These are phyloP conservation scores for Collybiopsis luxurians DNA, from an alignment of 768 basidiomycete genomes.

Conservation along the genomic window DNA sequence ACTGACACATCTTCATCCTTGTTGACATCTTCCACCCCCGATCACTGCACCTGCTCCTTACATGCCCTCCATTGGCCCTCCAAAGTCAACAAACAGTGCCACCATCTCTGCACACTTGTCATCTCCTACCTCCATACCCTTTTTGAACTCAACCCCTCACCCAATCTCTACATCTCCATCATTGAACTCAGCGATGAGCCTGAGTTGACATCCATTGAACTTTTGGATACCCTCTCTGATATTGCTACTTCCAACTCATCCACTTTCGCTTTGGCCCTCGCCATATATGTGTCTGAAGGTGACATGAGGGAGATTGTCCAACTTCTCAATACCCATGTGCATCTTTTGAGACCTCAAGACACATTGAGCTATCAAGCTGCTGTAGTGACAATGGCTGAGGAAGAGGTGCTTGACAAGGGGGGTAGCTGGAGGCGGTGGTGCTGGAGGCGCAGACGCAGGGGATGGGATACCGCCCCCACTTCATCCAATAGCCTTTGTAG, in stretches of 20 bases:
- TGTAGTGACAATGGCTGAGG: conserved; percentile 20
- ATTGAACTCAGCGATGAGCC: too few relatives aligned
- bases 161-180: too few relatives aligned
- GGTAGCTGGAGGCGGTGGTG: conserved; percentile 24
- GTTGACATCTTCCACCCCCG: too few relatives aligned
- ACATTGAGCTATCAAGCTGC: conserved; percentile 32
- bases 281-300: too few relatives aligned
- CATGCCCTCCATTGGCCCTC: conserved; percentile 37
- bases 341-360: conserved; percentile 45
- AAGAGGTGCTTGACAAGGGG: too few relatives aligned
- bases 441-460: conserved; percentile 33
- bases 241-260: conserved; percentile 32
- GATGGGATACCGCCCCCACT: conserved; percentile 14
- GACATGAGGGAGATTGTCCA: conserved; percentile 21
- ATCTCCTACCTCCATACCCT: conserved; percentile 29
- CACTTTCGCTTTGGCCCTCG: conserved; percentile 36
- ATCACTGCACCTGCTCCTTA: too few relatives aligned
- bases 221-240: conserved; percentile 23
- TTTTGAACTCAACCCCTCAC: conserved; percentile 32
- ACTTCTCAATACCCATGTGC: conserved; percentile 30
- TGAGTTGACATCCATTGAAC: conserved; percentile 9
- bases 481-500: conserved; percentile 38
- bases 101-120: conserved; percentile 31
- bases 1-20: too few relatives aligned
- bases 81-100: conserved; percentile 32